phyloP scores from a whole-genome alignment of 768 basidiomycete genomes.

The Wakefieldia striispora region DNA sequence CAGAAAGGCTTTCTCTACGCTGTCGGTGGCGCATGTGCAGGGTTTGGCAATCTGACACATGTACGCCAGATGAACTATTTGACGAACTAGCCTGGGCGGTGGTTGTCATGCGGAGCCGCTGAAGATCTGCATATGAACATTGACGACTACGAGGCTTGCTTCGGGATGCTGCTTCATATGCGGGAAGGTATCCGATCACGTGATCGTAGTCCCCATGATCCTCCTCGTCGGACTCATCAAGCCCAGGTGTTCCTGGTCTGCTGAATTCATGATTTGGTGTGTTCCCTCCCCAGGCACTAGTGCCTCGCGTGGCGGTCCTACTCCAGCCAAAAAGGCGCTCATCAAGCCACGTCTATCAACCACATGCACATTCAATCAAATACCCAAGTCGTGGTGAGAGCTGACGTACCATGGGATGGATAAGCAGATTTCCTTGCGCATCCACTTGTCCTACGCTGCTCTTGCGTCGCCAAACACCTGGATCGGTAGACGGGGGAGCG shows the following conservation, averaged over 20 bases:
- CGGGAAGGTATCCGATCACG: slow-evolving; percentile 65
- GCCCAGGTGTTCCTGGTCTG: slow-evolving; percentile 68
- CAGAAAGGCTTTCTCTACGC: slow-evolving; percentile 63
- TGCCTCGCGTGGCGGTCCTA: slow-evolving; percentile 71
- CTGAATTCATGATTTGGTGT: slow-evolving; percentile 56
- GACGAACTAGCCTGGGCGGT: slow-evolving; percentile 12
- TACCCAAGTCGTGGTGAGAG: slow-evolving; percentile 5
- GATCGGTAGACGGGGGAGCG: slow-evolving; percentile 75
- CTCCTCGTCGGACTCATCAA: slow-evolving; percentile 81
- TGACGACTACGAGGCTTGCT: slow-evolving; percentile 58
- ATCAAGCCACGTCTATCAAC: slow-evolving; percentile 75
- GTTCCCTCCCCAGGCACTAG: slow-evolving; percentile 78
- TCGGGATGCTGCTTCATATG: slow-evolving; percentile 43
- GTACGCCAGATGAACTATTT: slow-evolving; percentile 15
- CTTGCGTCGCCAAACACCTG: slow-evolving; percentile 78
- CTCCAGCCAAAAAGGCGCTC: slow-evolving; percentile 94
- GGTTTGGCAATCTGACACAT: slow-evolving; percentile 35
- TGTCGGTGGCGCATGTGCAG: slow-evolving; percentile 50
- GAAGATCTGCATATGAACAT: slow-evolving; percentile 80
- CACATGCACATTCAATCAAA: slow-evolving; percentile 1
- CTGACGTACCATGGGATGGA: slow-evolving; percentile 76
- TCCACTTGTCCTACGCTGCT: slow-evolving; percentile 81
- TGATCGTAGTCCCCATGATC: slow-evolving; percentile 91
- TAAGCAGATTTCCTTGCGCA: slow-evolving; percentile 78
- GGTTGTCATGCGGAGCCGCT: slow-evolving; percentile 52